Base-by-base conservation (phyloP, 345 rosid genomes). In the Geranium rotundifolium region DNA sequence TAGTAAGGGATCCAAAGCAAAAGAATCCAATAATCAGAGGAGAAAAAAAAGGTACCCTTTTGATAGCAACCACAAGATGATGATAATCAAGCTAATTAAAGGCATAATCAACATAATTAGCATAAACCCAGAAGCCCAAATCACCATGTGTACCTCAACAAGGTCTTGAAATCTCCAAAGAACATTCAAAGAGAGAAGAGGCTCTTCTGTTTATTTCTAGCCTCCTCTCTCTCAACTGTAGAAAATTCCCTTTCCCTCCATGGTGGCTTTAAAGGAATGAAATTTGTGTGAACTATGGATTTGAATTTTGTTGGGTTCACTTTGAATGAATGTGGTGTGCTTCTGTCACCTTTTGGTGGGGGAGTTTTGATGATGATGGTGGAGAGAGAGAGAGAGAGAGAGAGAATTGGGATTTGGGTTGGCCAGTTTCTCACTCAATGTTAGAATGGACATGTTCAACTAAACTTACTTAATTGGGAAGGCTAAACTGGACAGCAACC, bases 401-500 rank as follows among this genome's bases (percentile, higher is more conserved):
- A 8, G 61, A 65, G 74, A 67, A 65, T 41, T 9, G 29, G 52
- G 1, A 10, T 12, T 46, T 71, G 27, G 67, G 77, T 64, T 88
- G 81, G 71, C 79, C 84, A 74, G 82, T 76, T 79, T 79, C 54
- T 75, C 81, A 83, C 83, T 83, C 88, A 74, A 83, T 59, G 72
- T 46, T 34, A 14, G 10, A 46, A 46, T 68, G 60, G 68, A 60
- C 70, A 73, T 72, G 80, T 77, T 69, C 80, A 74, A 71, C 78
- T 4, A 46, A 68, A 81, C 58, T 83, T 80, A 71, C 85, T 83
- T 83, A 41, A 64, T 67, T 72, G 72, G 74, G 70, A 83, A 80
- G 88, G 79, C 81, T 59, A 46, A 34, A 46, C 52, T 72, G 69
- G 72, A 67, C 75, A 75, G 54, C 72, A 67, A 78, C 68, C 41